These are phyloP conservation scores for Harrya chromipes DNA, from an alignment of 768 basidiomycete genomes.

Conservation along the genomic window DNA sequence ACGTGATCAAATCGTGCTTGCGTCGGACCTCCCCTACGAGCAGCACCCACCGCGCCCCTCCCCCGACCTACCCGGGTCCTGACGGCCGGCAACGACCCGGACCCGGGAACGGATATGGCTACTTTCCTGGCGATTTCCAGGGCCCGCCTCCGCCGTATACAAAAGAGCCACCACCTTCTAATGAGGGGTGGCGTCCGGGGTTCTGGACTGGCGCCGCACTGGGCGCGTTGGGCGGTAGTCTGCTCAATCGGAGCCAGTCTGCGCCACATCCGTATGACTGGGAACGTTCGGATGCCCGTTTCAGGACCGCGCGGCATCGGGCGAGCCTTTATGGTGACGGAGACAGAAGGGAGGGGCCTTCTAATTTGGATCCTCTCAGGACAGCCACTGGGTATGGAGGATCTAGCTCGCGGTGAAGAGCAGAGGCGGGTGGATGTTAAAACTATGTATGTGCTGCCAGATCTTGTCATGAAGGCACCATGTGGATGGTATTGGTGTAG, in stretches of 20 bases:
- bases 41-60: conserved; percentile 27
- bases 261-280: conserved; percentile 48
- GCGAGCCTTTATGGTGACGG: conserved; percentile 26
- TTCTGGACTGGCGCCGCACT: conserved; percentile 84
- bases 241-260: conserved; percentile 43
- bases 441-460: neutral
- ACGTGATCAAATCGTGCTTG: conserved; percentile 54
- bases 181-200: conserved; percentile 56
- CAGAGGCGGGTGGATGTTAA: neutral
- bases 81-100: conserved; percentile 4
- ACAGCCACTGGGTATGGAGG: conserved; percentile 80
- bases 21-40: conserved; percentile 29
- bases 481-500: neutral
- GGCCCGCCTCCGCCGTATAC: conserved; percentile 60
- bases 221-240: conserved; percentile 65
- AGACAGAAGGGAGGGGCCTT: conserved; percentile 68
- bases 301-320: conserved; percentile 27
- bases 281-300: conserved; percentile 46
- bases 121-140: conserved; percentile 52
- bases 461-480: neutral
- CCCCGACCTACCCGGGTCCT: conserved; percentile 32
- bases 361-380: conserved; percentile 68
- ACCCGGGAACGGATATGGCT: conserved; percentile 33
- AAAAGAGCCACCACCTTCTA: conserved; percentile 29
- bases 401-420: conserved; percentile 60